A percentile compares a stretch with the other conserved stretches of the same genome.
Evolutionary conservation across 176 grass and related monocot genomes (phyloP).

Genomic region (Carex scoparia): DNA sequence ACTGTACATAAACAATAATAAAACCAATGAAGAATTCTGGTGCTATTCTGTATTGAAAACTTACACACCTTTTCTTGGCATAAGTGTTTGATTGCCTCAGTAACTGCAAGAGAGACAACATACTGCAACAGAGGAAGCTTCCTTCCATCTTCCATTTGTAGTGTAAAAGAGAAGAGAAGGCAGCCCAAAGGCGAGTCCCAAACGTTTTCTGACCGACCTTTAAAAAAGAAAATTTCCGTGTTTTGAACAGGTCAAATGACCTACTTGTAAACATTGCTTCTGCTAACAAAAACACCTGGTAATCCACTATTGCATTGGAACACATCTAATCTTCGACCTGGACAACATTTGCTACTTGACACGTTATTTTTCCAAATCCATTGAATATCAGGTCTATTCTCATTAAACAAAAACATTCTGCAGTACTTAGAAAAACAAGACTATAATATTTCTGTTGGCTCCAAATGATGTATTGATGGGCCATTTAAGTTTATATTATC

Average conservation of each 20-base stretch:
- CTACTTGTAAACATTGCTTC: not conserved
- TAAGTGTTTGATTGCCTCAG: slow-evolving; percentile 66
- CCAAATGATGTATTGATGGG: not conserved
- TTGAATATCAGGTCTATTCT: not conserved
- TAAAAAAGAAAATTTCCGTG: not conserved
- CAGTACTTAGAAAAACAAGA: not conserved
- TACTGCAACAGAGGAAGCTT: slow-evolving; percentile 92
- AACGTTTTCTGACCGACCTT: slow-evolving; percentile 72
- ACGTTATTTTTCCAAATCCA: not conserved
- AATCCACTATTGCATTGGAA: not conserved
- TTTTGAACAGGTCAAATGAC: not conserved
- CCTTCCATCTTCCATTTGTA: slow-evolving; percentile 62
- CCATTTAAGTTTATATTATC: not conserved
- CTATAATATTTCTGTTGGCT: not conserved
- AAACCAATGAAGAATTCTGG: not conserved
- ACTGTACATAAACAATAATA: not conserved
- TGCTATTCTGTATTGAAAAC: not conserved
- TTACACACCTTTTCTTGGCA: slow-evolving; percentile 53
- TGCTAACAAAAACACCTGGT: not conserved
- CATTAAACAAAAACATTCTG: not conserved
- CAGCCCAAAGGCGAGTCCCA: slow-evolving; percentile 92
- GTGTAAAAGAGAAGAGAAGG: slow-evolving; percentile 90
- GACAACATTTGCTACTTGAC: not conserved
- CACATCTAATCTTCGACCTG: not conserved
- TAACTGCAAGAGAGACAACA: slow-evolving; percentile 79